Conservation (phyloP, 352 stramenopile species). For the Globisporangium radiosum region DNA sequence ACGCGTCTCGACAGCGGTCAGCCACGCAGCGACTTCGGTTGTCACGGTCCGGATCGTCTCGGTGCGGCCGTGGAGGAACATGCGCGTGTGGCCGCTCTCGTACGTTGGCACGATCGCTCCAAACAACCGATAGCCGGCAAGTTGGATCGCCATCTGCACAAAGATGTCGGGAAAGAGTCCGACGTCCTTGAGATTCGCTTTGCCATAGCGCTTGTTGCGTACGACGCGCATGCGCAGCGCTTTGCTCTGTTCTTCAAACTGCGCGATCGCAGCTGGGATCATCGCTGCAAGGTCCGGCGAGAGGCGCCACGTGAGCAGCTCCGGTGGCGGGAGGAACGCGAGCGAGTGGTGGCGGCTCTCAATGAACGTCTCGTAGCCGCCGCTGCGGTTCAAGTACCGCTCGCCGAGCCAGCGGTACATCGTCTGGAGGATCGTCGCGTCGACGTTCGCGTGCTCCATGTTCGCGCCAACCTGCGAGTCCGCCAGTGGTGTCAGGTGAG, state of each 20-base stretch:
- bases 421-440: slow-evolving; percentile 83
- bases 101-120: slow-evolving; percentile 89
- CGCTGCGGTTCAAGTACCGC: slow-evolving; percentile 55
- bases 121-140: slow-evolving; percentile 88
- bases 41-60: slow-evolving; percentile 82
- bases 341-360: slow-evolving; percentile 48
- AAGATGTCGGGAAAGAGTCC: slow-evolving; percentile 91
- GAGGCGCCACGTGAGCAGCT: slow-evolving; percentile 52
- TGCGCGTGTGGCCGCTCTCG: slow-evolving; percentile 91
- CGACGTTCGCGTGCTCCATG: slow-evolving; percentile 94
- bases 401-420: slow-evolving; percentile 59
- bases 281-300: slow-evolving; percentile 20
- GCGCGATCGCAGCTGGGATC: slow-evolving; percentile 45
- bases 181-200: slow-evolving; percentile 65
- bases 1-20: slow-evolving; percentile 42
- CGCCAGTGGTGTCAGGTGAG: too few species aligned
- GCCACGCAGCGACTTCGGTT: slow-evolving; percentile 70
- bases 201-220: slow-evolving; percentile 80
- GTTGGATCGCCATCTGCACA: slow-evolving; percentile 92
- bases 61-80: slow-evolving; percentile 91
- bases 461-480: slow-evolving; percentile 68
- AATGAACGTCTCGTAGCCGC: slow-evolving; percentile 58
- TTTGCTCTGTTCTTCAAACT: slow-evolving; percentile 64
- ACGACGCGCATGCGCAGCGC: slow-evolving; percentile 78
- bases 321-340: slow-evolving; percentile 46